Percentiles rank a stretch among this genome's conserved stretches.
Conservation (phyloP, 106 monocot species). For the Dioscorea alata region DNA sequence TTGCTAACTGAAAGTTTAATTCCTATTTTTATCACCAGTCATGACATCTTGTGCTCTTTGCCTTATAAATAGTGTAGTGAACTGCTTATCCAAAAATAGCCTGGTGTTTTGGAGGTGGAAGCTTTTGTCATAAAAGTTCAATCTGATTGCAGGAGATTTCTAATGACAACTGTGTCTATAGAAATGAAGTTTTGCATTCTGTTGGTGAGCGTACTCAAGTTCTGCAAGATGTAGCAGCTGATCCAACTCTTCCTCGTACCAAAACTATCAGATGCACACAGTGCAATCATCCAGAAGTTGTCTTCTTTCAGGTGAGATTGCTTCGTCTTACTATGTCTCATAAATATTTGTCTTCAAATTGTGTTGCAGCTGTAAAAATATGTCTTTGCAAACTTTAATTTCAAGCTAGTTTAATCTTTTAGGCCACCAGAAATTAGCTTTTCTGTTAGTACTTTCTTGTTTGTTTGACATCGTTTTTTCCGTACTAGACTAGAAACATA, state of each 20-base stretch:
- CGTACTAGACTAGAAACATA: no score
- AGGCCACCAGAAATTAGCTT: background rate
- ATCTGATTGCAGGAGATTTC: constrained; percentile 26
- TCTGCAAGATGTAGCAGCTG: constrained; percentile 28
- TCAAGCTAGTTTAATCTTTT: background rate
- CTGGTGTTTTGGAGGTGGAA: background rate
- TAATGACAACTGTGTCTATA: constrained; percentile 32
- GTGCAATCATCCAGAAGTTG: constrained; percentile 36
- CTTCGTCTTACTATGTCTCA: background rate
- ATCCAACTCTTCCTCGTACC: constrained; percentile 38
- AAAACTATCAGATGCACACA: constrained; percentile 20
- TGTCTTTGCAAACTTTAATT: background rate
- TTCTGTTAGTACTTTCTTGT: no score
- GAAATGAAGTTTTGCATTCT: constrained; percentile 26
- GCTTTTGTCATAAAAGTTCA: background rate
- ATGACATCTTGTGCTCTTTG: no score
- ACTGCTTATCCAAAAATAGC: no score
- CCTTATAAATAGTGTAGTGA: no score
- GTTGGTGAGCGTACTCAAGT: constrained; percentile 20
- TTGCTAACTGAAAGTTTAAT: no score
- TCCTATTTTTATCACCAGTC: no score
- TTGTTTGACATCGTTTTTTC: no score
- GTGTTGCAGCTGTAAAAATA: background rate
- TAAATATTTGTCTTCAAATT: background rate
- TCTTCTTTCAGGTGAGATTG: constrained; percentile 28